These are phyloP conservation scores for Erigeron philadelphicus DNA, from an alignment of 140 eudicot species.

Conservation along the genomic window DNA sequence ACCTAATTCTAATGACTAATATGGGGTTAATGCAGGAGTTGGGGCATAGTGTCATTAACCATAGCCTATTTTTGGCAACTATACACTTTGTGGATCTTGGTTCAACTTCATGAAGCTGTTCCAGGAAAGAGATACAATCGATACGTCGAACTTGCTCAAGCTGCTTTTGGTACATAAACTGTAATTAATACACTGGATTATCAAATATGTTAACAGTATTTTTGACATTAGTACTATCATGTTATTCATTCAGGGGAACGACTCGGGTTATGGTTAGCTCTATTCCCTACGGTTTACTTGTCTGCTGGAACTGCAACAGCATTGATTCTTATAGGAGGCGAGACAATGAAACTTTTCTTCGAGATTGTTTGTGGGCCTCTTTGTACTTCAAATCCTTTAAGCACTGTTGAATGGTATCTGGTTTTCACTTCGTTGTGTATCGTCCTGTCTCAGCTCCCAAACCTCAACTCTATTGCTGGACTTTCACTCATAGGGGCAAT, in stretches of 20 bases:
- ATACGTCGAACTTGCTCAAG: constrained; percentile 93
- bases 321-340: constrained; percentile 81
- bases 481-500: constrained; percentile 87
- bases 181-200: not conserved
- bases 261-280: constrained; percentile 81
- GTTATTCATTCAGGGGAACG: constrained; percentile 57
- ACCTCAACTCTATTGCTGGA: constrained; percentile 88
- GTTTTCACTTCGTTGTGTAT: constrained; percentile 84
- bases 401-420: constrained; percentile 89
- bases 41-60: constrained; percentile 84
- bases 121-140: constrained; percentile 91
- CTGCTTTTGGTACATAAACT: constrained; percentile 63
- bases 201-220: not conserved
- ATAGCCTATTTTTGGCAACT: constrained; percentile 86
- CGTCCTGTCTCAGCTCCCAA: constrained; percentile 87
- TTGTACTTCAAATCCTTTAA: constrained; percentile 73
- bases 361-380: constrained; percentile 87
- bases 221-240: not conserved
- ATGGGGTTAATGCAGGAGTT: constrained; percentile 51
- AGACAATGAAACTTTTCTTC: constrained; percentile 86
- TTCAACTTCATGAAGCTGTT: constrained; percentile 95
- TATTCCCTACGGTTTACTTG: constrained; percentile 81
- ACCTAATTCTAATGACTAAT: not conserved
- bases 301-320: constrained; percentile 95
- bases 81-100: constrained; percentile 87